These are phyloP conservation scores for Geotrichum cucujoidarum DNA, from an alignment of 1,139 yeast genomes.

Conservation along the genomic window DNA sequence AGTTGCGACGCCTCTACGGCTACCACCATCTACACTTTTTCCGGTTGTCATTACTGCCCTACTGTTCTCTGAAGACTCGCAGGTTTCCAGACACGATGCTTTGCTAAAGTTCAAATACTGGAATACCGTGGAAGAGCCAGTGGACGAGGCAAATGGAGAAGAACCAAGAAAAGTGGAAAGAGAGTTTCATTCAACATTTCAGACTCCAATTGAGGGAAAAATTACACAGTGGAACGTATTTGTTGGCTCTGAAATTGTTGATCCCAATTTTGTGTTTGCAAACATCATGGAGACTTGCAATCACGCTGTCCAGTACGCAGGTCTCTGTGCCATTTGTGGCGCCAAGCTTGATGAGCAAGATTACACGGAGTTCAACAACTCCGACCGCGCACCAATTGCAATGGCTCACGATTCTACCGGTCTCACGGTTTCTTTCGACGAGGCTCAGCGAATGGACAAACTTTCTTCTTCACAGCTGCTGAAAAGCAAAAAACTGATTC, in stretches of 20 bases:
- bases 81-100: slow-evolving; percentile 50
- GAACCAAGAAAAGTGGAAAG: slow-evolving; percentile 30
- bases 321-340: slow-evolving; percentile 93
- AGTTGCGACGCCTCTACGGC: slow-evolving; percentile 18
- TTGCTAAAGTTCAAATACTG: slow-evolving; percentile 61
- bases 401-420: slow-evolving; percentile 92
- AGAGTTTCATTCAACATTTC: slow-evolving; percentile 52
- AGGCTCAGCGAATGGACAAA: slow-evolving; percentile 80
- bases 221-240: slow-evolving; percentile 48
- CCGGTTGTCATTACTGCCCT: slow-evolving; percentile 63
- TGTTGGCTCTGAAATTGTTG: slow-evolving; percentile 54
- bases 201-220: slow-evolving; percentile 76
- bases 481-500: slow-evolving; percentile 62
- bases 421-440: slow-evolving; percentile 73
- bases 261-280: slow-evolving; percentile 30
- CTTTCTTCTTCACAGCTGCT: slow-evolving; percentile 58
- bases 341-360: slow-evolving; percentile 72
- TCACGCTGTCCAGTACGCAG: slow-evolving; percentile 94
- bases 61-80: slow-evolving; percentile 44
- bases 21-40: slow-evolving; percentile 58
- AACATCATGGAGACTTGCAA: slow-evolving; percentile 76
- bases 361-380: slow-evolving; percentile 66
- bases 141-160: slow-evolving; percentile 34
- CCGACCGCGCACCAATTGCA: slow-evolving; percentile 75
- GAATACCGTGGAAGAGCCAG: slow-evolving; percentile 45